Evolutionary conservation across 306 rosid species (phyloP), one percentile per base, ranked within the genome.

Genomic region (Rubus parviflorus): DNA sequence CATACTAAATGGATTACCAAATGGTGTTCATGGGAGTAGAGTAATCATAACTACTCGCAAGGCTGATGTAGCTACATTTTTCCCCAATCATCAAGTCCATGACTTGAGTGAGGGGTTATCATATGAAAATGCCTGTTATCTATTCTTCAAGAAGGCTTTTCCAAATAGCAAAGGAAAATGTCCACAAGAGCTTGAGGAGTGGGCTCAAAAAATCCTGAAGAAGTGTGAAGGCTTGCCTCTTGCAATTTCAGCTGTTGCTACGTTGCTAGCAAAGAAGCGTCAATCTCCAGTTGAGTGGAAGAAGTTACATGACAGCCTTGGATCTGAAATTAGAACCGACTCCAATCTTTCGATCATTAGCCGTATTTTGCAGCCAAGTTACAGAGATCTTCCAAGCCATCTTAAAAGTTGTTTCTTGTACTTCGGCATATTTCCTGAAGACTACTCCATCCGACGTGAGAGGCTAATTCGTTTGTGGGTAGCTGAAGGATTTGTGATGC

Each of bases 391-490:
- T 38, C 63, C 63, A 11, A 15, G 38, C 75, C 8, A 71, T 52
- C 75, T 52, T 12, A 71, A 71, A 38, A 6, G 23, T 35, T 52
- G 75, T 15, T 72, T 72, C 75, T 17, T 72, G 35, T 53, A 53
- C 75, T 72, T 72, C 6, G 0, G n/a, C 64, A 19, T 72, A 1
- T 37, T 72, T 53, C 75, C 75, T 2, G 64, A 38, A 38, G 49
- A 72, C 63, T 19, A 11, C 75, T 38, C 75, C 12, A 52, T 75
- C 13, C 7, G 42, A 11, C 64, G 73, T 6, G 51, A 66, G 37
- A 75, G 64, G 30, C 48, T 75, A 35, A 65, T 75, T 75, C 64
- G 75, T 16, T 37, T 72, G 49, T 53, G 75, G 75, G 3, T 52
- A 3, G 64, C 49, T 38, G 64, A 52, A 52, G 75, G 75, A 17